These are phyloP conservation scores for Lenwebbia sp. DNA, from an alignment of 345 rosid species.

Conservation along the genomic window DNA sequence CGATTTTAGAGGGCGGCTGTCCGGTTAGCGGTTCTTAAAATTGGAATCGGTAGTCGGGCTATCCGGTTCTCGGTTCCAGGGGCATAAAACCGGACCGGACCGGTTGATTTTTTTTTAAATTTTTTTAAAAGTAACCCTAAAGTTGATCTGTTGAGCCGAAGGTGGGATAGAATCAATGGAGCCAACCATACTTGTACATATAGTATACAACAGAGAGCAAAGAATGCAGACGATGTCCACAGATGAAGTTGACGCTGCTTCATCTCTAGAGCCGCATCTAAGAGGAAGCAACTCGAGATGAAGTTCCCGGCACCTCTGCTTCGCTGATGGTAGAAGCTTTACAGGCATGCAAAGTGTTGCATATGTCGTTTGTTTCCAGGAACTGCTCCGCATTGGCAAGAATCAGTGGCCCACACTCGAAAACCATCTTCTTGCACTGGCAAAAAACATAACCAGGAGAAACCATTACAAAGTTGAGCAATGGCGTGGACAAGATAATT, in stretches of 20 bases:
- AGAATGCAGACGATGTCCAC: neutral
- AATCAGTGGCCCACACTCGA: conserved; percentile 74
- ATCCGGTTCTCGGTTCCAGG: too few relatives aligned
- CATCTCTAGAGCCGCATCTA: neutral
- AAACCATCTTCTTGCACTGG: conserved; percentile 88
- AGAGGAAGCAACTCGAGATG: conserved; percentile 26
- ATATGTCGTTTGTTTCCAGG: conserved; percentile 65
- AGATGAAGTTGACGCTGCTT: neutral
- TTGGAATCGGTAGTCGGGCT: too few relatives aligned
- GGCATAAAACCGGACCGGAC: too few relatives aligned
- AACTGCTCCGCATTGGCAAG: conserved; percentile 68
- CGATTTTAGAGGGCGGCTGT: too few relatives aligned
- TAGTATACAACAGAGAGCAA: neutral
- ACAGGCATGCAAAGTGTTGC: conserved; percentile 68
- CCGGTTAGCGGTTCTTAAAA: too few relatives aligned
- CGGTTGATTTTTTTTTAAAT: too few relatives aligned
- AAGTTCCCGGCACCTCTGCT: neutral
- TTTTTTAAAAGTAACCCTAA: too few relatives aligned
- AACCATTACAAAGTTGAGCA: neutral
- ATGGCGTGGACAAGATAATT: neutral
- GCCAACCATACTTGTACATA: neutral
- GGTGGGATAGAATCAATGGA: too few relatives aligned
- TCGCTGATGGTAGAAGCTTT: conserved; percentile 1
- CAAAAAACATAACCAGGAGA: too few relatives aligned
- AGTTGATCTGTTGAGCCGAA: too few relatives aligned